Evolutionary conservation across 768 basidiomycete genomes (phyloP), one percentile per base, ranked within the genome.

Genomic region (Trichaptum fuscoviolaceum): DNA sequence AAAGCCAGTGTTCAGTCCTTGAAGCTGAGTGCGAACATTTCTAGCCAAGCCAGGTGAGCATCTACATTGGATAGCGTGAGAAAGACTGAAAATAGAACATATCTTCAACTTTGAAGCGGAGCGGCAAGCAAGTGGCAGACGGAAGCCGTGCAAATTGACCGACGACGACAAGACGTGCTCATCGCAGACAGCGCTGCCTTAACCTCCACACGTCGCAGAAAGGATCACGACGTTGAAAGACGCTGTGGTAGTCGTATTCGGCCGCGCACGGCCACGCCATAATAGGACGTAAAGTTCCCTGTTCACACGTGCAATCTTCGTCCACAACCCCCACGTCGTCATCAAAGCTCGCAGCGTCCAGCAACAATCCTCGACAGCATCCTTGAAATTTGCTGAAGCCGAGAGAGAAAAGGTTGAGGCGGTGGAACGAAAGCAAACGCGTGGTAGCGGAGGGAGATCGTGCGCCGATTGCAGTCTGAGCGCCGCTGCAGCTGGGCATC

Each of bases 401-500:
- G 20, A 52, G 42, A 52, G 8, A 52, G 3, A 52, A 52, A 5
- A 52, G 42, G 42, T 52, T 52, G 42, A 52, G 42, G 42, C 42
- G 42, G 42, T 52, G 42, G 42, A 52, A 52, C 42, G 42, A 52
- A 52, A 20, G 20, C 42, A 52, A 52, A 52, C 5, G 42, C 42
- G 42, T 52, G 42, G 42, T 12, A 52, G 42, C 42, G 42, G 42
- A 52, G 20, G 42, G 42, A 52, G 42, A 52, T 52, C 42, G 42
- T 52, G 42, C 42, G 42, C 42, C 15, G 20, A 20, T 52, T 20
- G 20, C 10, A 52, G 42, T 52, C 42, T 52, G 42, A 52, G 42
- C 42, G 42, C 42, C 42, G 42, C 42, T 52, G 42, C 35, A 52
- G 42, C 42, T 52, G 42, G 42, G 42, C 42, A 52, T 52, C 42